Conservation (phyloP, 2,329 filamentous ascomycete genomes). For the Epichloe scottii region DNA sequence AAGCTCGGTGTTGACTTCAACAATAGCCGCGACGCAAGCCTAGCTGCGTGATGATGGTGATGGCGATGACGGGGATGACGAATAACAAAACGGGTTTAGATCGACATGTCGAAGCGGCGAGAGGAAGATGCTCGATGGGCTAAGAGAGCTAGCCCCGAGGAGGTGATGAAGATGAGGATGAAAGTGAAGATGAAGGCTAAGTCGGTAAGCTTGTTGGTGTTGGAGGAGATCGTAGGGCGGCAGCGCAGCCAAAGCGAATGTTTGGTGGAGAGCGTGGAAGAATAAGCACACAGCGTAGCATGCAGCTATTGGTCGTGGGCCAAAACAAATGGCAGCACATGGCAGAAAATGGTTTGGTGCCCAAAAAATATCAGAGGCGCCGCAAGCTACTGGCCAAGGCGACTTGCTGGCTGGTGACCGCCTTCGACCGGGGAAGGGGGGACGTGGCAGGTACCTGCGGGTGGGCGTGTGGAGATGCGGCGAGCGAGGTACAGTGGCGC, state of each 20-base stretch:
- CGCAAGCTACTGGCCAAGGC: background rate
- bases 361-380: background rate
- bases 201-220: background rate
- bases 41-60: background rate
- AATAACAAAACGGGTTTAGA: constrained; percentile 3
- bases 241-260: constrained; percentile 4
- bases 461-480: background rate
- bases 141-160: background rate
- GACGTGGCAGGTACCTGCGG: background rate
- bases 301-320: constrained; percentile 16
- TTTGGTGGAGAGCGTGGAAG: constrained; percentile 10
- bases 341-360: constrained; percentile 4
- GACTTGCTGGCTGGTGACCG: background rate
- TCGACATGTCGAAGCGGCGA: constrained; percentile 8
- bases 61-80: background rate
- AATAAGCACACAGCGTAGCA: constrained; percentile 12
- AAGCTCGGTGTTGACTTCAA: background rate
- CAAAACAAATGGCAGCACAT: constrained; percentile 15
- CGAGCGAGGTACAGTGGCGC: background rate
- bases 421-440: background rate
- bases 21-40: constrained; percentile 1
- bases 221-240: constrained; percentile 4
- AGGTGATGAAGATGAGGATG: constrained; percentile 1
- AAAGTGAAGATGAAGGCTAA: background rate
- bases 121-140: constrained; percentile 1